These are phyloP conservation scores for Wickerhamiella cacticola DNA, from an alignment of 805 yeast genomes.

Conservation along the genomic window DNA sequence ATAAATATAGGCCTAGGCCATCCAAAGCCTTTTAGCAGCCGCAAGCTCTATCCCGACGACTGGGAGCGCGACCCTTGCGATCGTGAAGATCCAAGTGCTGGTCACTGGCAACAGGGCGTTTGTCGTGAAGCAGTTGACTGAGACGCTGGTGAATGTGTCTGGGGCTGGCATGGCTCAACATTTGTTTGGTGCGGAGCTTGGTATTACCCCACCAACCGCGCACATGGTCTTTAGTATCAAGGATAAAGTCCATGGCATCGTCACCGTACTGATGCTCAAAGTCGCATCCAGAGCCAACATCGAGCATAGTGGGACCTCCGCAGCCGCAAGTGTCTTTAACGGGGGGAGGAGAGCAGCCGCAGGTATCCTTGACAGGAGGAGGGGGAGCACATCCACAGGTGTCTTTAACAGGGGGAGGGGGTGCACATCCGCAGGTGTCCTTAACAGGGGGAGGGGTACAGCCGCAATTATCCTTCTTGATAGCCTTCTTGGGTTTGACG, in stretches of 20 bases:
- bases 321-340: background rate
- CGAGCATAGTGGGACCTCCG: conserved; percentile 2
- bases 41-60: background rate
- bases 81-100: conserved; percentile 8
- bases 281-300: background rate
- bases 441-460: background rate
- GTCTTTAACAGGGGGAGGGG: background rate
- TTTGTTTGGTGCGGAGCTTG: conserved; percentile 6
- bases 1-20: no score
- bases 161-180: conserved; percentile 9
- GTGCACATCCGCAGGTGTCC: background rate
- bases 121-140: conserved; percentile 7
- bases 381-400: background rate
- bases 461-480: background rate
- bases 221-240: conserved; percentile 10
- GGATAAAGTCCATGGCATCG: conserved; percentile 8
- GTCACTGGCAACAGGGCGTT: conserved; percentile 8
- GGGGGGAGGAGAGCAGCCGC: conserved; percentile 6
- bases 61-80: background rate
- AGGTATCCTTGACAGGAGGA: background rate
- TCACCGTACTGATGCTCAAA: conserved; percentile 12
- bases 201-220: conserved; percentile 6
- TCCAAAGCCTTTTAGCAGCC: background rate
- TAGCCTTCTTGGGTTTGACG: background rate
- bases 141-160: conserved; percentile 5